Conservation (phyloP, 2,329 filamentous ascomycete genomes). For the Lachnellula arida region DNA sequence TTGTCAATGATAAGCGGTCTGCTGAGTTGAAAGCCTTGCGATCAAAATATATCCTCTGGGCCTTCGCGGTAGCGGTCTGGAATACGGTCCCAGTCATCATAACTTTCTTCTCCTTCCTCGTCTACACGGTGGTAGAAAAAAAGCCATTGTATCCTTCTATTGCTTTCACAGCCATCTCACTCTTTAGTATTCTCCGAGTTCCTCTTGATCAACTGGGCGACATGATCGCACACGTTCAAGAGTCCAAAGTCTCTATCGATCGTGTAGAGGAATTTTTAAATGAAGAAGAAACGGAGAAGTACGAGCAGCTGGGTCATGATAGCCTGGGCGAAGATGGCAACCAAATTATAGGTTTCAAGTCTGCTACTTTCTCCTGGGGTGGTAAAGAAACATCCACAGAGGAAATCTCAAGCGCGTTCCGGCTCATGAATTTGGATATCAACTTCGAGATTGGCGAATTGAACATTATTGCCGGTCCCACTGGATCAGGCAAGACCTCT, state of each 20-base stretch:
- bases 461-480: constrained; percentile 89
- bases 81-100: constrained; percentile 93
- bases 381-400: constrained; percentile 59
- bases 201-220: constrained; percentile 94
- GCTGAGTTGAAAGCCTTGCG: constrained; percentile 75
- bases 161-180: constrained; percentile 91
- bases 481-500: constrained; percentile 92
- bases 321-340: constrained; percentile 65
- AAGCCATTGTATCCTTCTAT: constrained; percentile 88
- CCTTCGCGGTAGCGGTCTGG: constrained; percentile 88
- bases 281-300: constrained; percentile 96
- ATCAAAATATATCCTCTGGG: constrained; percentile 85
- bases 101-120: constrained; percentile 91
- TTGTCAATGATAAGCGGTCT: constrained; percentile 83
- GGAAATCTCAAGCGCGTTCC: constrained; percentile 65
- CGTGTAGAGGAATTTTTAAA: constrained; percentile 91
- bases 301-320: constrained; percentile 70
- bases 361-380: constrained; percentile 88
- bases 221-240: constrained; percentile 97
- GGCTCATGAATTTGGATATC: constrained; percentile 76
- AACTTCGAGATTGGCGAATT: constrained; percentile 81
- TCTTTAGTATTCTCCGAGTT: constrained; percentile 90
- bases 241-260: constrained; percentile 93
- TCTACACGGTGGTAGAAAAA: constrained; percentile 86
- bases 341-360: constrained; percentile 75